Percentiles rank a stretch among this genome's conserved stretches.
These are phyloP conservation scores for Inonotus obliquus DNA, from an alignment of 1,284 basidiomycete genomes.

Conservation along the genomic window DNA sequence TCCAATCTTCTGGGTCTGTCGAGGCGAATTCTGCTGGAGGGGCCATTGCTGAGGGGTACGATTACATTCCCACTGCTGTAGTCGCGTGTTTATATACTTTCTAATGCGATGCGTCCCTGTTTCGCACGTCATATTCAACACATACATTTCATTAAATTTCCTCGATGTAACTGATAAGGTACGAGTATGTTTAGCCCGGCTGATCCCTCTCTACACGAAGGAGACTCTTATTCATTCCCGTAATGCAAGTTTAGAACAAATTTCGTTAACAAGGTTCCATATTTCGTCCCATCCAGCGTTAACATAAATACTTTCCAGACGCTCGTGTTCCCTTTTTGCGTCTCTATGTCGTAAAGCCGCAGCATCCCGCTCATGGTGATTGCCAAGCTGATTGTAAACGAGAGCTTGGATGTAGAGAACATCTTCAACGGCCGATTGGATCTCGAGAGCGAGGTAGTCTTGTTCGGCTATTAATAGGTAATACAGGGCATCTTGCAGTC, in stretches of 20 bases:
- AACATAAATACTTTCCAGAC: conserved; percentile 37
- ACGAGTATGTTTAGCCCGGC: background rate
- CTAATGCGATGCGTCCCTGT: background rate
- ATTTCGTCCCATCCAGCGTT: conserved; percentile 52
- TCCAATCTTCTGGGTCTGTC: conserved; percentile 36
- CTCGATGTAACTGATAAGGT: conserved; percentile 10
- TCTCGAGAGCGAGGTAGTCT: conserved; percentile 56
- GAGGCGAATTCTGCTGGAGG: background rate
- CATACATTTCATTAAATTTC: background rate
- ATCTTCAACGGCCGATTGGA: conserved; percentile 54
- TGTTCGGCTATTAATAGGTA: conserved; percentile 61
- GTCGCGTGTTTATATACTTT: background rate
- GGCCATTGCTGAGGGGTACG: background rate
- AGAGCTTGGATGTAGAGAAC: conserved; percentile 67
- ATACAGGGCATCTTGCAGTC: conserved; percentile 49
- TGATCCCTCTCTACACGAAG: background rate
- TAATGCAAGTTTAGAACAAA: conserved; percentile 52
- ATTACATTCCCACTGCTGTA: background rate
- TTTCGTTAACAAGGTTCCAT: conserved; percentile 51
- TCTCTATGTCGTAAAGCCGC: conserved; percentile 45
- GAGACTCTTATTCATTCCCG: conserved; percentile 21
- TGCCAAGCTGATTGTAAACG: conserved; percentile 62
- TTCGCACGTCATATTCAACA: background rate
- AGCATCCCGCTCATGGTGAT: conserved; percentile 39
- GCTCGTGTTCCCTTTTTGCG: conserved; percentile 38